These are phyloP conservation scores for Fraxinus angustifolia DNA, from an alignment of 305 asterid species.

Conservation along the genomic window DNA sequence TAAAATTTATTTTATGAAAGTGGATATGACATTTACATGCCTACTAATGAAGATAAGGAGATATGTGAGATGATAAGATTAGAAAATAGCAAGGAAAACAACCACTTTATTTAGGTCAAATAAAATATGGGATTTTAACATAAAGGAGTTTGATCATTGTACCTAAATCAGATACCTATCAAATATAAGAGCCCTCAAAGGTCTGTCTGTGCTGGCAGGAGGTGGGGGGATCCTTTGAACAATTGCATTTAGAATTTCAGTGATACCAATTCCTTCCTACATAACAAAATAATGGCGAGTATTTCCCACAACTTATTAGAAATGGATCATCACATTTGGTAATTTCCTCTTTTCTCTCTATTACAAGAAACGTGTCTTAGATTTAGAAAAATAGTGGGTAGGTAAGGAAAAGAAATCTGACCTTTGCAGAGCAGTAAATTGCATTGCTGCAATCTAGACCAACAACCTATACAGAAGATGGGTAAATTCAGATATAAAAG, in stretches of 20 bases:
- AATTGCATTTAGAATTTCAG: slow-evolving; percentile 73
- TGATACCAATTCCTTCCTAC: slow-evolving; percentile 92
- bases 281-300: slow-evolving; percentile 26
- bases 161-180: slow-evolving; percentile 86
- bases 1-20: slow-evolving; percentile 6
- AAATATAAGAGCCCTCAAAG: slow-evolving; percentile 96
- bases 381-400: slow-evolving; percentile 4
- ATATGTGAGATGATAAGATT: not conserved
- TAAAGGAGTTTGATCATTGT: slow-evolving; percentile 42
- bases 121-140: not conserved
- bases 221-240: slow-evolving; percentile 91
- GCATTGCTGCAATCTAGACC: slow-evolving; percentile 96
- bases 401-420: slow-evolving; percentile 25
- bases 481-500: slow-evolving; percentile 18
- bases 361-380: not conserved
- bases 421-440: slow-evolving; percentile 95
- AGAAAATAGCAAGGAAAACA: not conserved
- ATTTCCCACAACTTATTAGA: not conserved
- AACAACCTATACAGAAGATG: slow-evolving; percentile 54
- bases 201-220: slow-evolving; percentile 62
- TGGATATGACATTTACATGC: not conserved
- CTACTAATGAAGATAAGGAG: not conserved
- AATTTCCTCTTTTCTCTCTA: not conserved
- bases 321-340: not conserved
- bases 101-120: not conserved